A percentile compares a stretch with the other conserved stretches of the same genome.
Conservation (phyloP, 2,329 filamentous ascomycete species). For the Karstenula rhodostoma region DNA sequence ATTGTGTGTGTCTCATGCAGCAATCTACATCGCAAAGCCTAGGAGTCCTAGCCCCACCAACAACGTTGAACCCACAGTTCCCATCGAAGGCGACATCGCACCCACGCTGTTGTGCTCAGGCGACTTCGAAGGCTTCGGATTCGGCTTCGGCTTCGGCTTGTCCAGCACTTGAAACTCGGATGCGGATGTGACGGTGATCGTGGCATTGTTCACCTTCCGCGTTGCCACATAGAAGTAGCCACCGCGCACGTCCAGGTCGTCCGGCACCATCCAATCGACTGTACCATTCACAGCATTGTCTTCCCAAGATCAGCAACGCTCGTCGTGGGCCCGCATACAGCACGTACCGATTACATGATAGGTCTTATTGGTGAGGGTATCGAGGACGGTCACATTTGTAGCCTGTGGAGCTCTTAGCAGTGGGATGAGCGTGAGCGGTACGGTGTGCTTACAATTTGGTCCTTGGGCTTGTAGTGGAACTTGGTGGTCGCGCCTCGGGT, state of each 20-base stretch:
- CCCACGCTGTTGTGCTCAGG: neutral
- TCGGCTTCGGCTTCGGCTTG: conserved; percentile 7
- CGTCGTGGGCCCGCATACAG: neutral
- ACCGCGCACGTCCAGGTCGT: conserved; percentile 4
- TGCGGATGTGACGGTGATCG: neutral
- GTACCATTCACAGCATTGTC: neutral
- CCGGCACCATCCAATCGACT: neutral
- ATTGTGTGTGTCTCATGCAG: too few species aligned
- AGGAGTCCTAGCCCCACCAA: neutral
- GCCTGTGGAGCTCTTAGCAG: neutral
- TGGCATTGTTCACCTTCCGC: conserved; percentile 7
- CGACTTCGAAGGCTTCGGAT: neutral
- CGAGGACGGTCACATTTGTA: conserved; percentile 1
- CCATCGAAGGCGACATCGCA: neutral
- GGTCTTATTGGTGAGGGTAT: neutral
- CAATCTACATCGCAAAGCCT: neutral
- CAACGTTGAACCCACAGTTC: neutral
- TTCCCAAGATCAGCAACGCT: neutral
- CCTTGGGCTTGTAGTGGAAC: conserved; percentile 1
- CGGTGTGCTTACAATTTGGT: neutral
- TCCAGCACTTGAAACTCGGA: conserved; percentile 8
- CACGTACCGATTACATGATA: neutral
- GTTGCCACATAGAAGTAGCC: conserved; percentile 4
- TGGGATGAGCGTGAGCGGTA: too few species aligned
- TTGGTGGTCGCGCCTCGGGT: neutral